These are phyloP conservation scores for Nitzschia sp. DNA, from an alignment of 108 stramenopile species.

Conservation along the genomic window DNA sequence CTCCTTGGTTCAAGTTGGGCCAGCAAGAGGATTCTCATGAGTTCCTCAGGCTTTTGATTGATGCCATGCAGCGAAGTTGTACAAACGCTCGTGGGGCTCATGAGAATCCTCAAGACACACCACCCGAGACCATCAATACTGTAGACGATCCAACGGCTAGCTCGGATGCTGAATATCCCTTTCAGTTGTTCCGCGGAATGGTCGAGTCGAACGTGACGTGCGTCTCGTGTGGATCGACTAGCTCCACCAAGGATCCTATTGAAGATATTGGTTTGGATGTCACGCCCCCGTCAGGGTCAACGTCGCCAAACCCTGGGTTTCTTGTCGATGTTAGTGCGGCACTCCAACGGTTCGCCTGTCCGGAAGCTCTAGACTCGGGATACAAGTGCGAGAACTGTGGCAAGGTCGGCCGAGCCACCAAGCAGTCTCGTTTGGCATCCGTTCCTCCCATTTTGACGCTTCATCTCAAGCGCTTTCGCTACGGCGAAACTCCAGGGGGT, in stretches of 20 bases:
- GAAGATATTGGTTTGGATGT: constrained; percentile 90
- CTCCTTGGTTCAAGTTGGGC: constrained; percentile 86
- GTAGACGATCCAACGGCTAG: constrained; percentile 4
- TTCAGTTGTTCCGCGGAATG: constrained; percentile 82
- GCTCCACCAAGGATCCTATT: constrained; percentile 81
- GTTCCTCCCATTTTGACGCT: constrained; percentile 86
- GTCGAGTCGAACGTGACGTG: constrained; percentile 84
- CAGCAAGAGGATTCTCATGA: constrained; percentile 99
- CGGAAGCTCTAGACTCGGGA: constrained; percentile 75
- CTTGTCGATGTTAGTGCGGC: constrained; percentile 65
- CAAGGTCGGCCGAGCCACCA: constrained; percentile 78
- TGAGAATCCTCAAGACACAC: constrained; percentile 38
- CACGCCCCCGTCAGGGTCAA: constrained; percentile 31
- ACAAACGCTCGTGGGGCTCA: constrained; percentile 42
- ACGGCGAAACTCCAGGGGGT: constrained; percentile 43
- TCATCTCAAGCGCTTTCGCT: constrained; percentile 86
- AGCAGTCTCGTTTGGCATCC: constrained; percentile 75
- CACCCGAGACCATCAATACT: constrained; percentile 20
- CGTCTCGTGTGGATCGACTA: constrained; percentile 56
- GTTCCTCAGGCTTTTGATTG: constrained; percentile 93
- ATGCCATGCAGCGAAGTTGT: constrained; percentile 90
- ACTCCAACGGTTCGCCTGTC: constrained; percentile 70
- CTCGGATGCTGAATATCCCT: constrained; percentile 72
- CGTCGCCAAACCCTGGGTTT: constrained; percentile 36
- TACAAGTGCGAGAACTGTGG: constrained; percentile 90